Percentiles rank a stretch among this genome's conserved stretches.
phyloP scores from a whole-genome alignment of 495 filamentous ascomycete genomes.

The Darksidea phi region DNA sequence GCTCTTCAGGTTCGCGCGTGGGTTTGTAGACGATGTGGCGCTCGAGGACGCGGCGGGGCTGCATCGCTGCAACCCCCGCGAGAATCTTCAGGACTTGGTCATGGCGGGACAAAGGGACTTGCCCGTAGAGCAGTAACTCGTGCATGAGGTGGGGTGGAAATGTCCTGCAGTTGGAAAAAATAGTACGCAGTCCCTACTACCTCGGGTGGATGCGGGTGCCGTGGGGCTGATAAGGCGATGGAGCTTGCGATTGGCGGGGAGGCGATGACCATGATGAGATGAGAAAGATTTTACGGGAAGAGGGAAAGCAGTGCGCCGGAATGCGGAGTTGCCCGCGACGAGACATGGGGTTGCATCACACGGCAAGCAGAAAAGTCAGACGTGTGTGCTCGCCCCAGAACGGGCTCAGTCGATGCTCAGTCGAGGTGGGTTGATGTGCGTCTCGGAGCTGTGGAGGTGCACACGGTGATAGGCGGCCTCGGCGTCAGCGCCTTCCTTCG shows the following conservation, averaged over 20 bases:
- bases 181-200: slow-evolving; percentile 1
- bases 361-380: background rate
- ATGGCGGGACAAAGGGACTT: slow-evolving; percentile 49
- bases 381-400: background rate
- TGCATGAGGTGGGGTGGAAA: slow-evolving; percentile 42
- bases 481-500: background rate
- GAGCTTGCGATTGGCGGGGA: slow-evolving; percentile 8
- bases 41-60: slow-evolving; percentile 58
- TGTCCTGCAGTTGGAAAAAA: slow-evolving; percentile 2
- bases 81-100: slow-evolving; percentile 65
- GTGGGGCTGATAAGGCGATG: slow-evolving; percentile 27
- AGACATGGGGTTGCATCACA: background rate
- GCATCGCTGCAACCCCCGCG: slow-evolving; percentile 65
- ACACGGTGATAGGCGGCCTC: background rate
- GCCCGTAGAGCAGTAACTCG: slow-evolving; percentile 55
- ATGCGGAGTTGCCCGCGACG: background rate
- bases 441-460: background rate
- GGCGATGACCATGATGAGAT: background rate
- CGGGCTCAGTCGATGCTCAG: background rate
- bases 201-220: slow-evolving; percentile 2
- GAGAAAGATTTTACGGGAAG: background rate
- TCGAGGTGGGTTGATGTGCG: background rate
- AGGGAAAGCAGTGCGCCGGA: background rate
- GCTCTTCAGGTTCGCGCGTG: slow-evolving; percentile 42
- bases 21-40: slow-evolving; percentile 69